phyloP scores from a whole-genome alignment of 768 basidiomycete genomes.

The Pholiota microspora region DNA sequence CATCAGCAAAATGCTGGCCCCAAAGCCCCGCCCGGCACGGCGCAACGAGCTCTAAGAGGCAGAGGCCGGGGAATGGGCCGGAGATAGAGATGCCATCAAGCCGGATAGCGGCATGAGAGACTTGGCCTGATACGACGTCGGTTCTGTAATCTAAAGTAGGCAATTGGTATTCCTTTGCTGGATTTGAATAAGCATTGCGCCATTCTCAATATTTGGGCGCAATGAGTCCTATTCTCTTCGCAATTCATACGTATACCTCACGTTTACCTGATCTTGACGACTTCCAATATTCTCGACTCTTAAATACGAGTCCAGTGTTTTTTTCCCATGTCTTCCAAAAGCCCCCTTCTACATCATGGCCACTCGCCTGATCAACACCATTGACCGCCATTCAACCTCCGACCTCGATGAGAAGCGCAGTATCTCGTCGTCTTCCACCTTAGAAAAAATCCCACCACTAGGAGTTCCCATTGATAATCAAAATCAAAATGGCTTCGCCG shows the following conservation, averaged over 20 bases:
- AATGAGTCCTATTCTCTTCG: slow-evolving; percentile 3
- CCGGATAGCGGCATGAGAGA: background rate
- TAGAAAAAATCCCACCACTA: background rate
- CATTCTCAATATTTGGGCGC: slow-evolving; percentile 9
- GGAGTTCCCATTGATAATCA: background rate
- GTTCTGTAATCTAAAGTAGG: background rate
- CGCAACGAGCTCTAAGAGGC: slow-evolving; percentile 81
- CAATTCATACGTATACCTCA: background rate
- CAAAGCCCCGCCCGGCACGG: slow-evolving; percentile 87
- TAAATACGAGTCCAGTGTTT: background rate
- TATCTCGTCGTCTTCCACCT: background rate
- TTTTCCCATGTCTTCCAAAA: background rate
- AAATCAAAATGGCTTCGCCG: background rate
- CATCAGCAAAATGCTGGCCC: slow-evolving; percentile 79
- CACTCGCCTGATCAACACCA: background rate
- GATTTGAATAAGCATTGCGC: slow-evolving; percentile 10
- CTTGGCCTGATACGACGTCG: background rate
- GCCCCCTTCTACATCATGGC: background rate
- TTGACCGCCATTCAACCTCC: background rate
- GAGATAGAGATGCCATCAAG: slow-evolving; percentile 40
- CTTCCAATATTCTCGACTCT: background rate
- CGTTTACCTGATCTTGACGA: background rate
- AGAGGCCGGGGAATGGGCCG: slow-evolving; percentile 82
- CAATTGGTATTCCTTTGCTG: background rate
- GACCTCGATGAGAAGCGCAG: background rate